A percentile compares a stretch with the other conserved stretches of the same genome.
Evolutionary conservation across 2,329 filamentous ascomycete genomes (phyloP).

Genomic region (Thelonectria blattea): DNA sequence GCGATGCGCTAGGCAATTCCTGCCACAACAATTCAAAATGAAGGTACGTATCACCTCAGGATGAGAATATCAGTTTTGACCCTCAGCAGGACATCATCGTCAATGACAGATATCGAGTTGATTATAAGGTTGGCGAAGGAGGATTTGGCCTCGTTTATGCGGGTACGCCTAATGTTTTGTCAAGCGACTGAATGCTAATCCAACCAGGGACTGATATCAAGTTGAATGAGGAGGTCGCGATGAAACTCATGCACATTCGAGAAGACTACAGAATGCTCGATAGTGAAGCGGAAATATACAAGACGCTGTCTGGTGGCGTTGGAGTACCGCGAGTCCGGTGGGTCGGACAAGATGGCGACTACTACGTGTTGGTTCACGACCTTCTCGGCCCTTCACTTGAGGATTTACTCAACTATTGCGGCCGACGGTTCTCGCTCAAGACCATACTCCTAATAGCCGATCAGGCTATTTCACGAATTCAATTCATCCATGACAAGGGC

Average conservation of each 20-base stretch:
- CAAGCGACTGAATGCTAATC: neutral
- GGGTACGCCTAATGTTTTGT: constrained; percentile 17
- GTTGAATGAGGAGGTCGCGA: constrained; percentile 44
- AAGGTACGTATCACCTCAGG: no score
- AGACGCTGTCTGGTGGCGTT: constrained; percentile 17
- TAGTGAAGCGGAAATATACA: constrained; percentile 25
- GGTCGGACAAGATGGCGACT: constrained; percentile 29
- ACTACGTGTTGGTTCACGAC: constrained; percentile 33
- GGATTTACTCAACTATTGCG: constrained; percentile 57
- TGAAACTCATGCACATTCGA: constrained; percentile 32
- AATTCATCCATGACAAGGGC: constrained; percentile 25
- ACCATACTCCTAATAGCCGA: constrained; percentile 33
- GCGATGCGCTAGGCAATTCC: no score
- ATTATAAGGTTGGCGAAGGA: constrained; percentile 29
- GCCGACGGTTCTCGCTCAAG: constrained; percentile 30
- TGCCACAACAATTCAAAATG: no score
- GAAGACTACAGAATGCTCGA: constrained; percentile 11
- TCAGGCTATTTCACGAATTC: constrained; percentile 27
- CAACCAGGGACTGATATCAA: constrained; percentile 28
- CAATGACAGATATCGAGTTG: constrained; percentile 26
- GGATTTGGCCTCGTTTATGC: constrained; percentile 29
- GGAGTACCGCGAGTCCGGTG: constrained; percentile 29
- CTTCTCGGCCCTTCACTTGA: constrained; percentile 67
- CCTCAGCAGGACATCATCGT: no score
- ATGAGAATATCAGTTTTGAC: no score